Percentiles rank a stretch among this genome's conserved stretches.
Conservation (phyloP, 2,329 filamentous ascomycete genomes). For the Macroventuria anomochaeta region DNA sequence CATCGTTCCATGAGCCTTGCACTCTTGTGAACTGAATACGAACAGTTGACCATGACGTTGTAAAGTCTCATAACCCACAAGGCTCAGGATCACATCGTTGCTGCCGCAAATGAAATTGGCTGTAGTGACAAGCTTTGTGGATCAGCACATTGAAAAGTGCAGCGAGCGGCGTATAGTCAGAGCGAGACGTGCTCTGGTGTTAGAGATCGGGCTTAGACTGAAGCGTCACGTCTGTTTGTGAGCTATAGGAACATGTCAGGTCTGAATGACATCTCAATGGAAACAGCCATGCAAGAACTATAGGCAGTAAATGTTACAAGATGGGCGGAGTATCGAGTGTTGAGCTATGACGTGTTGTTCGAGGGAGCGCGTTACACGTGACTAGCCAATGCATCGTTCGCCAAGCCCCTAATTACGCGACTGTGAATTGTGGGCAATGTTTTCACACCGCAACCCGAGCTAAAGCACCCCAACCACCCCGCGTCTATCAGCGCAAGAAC, state of each 20-base stretch:
- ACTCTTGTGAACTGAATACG: no score
- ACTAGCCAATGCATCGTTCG: slow-evolving; percentile 12
- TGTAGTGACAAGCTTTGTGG: no score
- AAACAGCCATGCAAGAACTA: neutral
- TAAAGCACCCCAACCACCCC: slow-evolving; percentile 34
- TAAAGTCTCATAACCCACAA: no score
- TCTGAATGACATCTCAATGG: neutral
- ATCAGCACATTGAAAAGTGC: neutral
- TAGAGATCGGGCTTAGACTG: neutral
- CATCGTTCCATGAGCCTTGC: no score
- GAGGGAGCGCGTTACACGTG: slow-evolving; percentile 30
- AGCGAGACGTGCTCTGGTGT: neutral
- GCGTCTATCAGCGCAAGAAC: slow-evolving; percentile 22
- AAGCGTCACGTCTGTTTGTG: neutral
- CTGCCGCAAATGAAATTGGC: no score
- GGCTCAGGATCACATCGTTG: no score
- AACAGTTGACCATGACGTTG: no score
- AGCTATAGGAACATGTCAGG: no score
- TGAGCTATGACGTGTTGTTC: slow-evolving; percentile 27
- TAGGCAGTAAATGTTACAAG: neutral
- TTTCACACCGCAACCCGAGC: slow-evolving; percentile 44
- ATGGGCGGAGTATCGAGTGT: neutral
- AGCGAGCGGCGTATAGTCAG: neutral
- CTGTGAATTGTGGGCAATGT: slow-evolving; percentile 44
- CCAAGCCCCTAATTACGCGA: slow-evolving; percentile 44